These are phyloP conservation scores for Durio zibethinus DNA, from an alignment of 345 rosid genomes.

Conservation along the genomic window DNA sequence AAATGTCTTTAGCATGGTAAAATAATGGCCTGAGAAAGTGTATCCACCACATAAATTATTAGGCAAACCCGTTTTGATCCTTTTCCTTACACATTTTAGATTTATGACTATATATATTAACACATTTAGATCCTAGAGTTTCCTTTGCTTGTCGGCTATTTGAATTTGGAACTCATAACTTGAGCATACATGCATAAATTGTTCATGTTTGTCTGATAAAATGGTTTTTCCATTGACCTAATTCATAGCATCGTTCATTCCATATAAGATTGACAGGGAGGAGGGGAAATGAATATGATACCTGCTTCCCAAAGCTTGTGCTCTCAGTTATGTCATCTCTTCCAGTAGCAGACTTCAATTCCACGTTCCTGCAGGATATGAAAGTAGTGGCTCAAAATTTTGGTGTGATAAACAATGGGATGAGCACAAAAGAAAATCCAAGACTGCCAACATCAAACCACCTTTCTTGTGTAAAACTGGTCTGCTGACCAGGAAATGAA, in stretches of 20 bases:
- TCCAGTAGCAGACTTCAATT: constrained; percentile 1
- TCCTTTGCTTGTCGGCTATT: not conserved
- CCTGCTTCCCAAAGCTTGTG: constrained; percentile 26
- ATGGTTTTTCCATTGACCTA: not conserved
- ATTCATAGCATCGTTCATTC: not conserved
- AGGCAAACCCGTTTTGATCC: not conserved
- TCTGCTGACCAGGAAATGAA: constrained; percentile 21
- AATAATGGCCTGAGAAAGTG: not conserved
- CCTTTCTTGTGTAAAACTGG: constrained; percentile 30
- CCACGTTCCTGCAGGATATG: constrained; percentile 22
- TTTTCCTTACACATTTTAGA: not conserved
- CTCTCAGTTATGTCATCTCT: constrained; percentile 19
- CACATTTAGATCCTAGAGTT: not conserved
- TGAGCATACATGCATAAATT: not conserved
- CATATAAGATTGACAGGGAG: not conserved
- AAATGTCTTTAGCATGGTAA: not conserved
- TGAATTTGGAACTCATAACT: not conserved
- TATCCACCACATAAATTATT: not conserved
- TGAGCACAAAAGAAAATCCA: not conserved
- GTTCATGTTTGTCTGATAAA: not conserved
- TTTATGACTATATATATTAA: not conserved
- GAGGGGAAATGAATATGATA: constrained; percentile 11
- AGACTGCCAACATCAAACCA: constrained; percentile 3
- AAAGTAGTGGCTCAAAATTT: not conserved
- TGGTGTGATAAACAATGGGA: not conserved